Evolutionary conservation across 179 eudicot species (phyloP), one percentile per base, ranked within the genome.

Genomic region (Beta lomatogona): DNA sequence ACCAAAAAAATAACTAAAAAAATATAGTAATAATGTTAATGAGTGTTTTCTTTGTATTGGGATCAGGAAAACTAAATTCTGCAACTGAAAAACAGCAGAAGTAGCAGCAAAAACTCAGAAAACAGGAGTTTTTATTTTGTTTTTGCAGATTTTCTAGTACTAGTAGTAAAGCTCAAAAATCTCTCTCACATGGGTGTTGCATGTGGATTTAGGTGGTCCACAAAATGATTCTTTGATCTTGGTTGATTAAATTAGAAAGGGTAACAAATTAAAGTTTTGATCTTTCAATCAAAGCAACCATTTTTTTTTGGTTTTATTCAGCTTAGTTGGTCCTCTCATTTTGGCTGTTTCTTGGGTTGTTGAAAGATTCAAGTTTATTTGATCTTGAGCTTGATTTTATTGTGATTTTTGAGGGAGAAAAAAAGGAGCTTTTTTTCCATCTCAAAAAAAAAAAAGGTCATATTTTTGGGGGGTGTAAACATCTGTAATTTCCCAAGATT

Each of bases 61-160:
- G 87, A 85, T 85, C 83, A 67, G 66, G 81, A 85, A 81, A 82
- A 79, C 73, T 79, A 71, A 79, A 82, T 61, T 82, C 82, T 84
- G 86, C 79, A 78, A 78, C 83, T 77, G 76, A 82, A 15, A 15
- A 61, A 63, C 31, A 64, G 18, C 44, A 71, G 21, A 18, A 58
- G 66, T 68, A 73, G 77, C 54, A 81, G 78, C 53, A 48, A 72
- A 65, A 36, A 16, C 12, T n/a, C 67, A 68, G 31, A 13, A 55
- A 28, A 73, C 55, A 82, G 70, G 63, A 46, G 54, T 70, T 21
- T 65, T 58, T 3, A 36, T 36, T 36, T 36, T 36, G 41, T 36
- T 21, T 78, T 45, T 78, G 59, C 41, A 73, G 75, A 76, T 80
- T 77, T 36, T 74, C 13, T 61, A 75, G 19, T 83, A 41, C 48